These are phyloP conservation scores for Bruguiera parviflora DNA, from an alignment of 345 rosid species.

Conservation along the genomic window DNA sequence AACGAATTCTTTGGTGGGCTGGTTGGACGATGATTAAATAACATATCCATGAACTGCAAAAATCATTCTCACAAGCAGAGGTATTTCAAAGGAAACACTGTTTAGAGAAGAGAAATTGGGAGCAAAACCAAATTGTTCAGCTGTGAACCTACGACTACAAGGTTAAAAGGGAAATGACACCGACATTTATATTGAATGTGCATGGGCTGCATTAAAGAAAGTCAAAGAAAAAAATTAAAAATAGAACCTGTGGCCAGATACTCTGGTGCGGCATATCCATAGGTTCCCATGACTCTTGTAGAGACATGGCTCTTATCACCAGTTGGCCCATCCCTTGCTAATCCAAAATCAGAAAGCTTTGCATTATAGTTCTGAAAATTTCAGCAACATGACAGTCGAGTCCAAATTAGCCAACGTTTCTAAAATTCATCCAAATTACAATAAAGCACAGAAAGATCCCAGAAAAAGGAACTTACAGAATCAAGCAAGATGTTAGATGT, in stretches of 20 bases:
- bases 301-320: conserved; percentile 91
- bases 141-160: too few species aligned
- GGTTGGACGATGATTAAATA: neutral
- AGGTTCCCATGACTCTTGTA: conserved; percentile 90
- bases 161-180: neutral
- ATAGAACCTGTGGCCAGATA: conserved; percentile 72
- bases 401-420: neutral
- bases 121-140: neutral
- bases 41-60: too few species aligned
- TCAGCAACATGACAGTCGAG: neutral
- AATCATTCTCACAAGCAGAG: too few species aligned
- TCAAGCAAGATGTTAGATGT: conserved; percentile 90
- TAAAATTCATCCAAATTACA: neutral
- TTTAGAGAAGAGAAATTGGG: neutral
- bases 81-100: neutral
- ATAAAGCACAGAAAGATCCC: neutral
- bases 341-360: conserved; percentile 93
- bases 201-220: neutral
- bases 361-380: conserved; percentile 68
- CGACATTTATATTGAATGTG: too few species aligned
- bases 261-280: conserved; percentile 97
- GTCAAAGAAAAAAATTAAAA: neutral
- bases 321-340: conserved; percentile 90
- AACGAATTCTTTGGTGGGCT: too few species aligned
- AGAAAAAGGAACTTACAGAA: conserved; percentile 41